A percentile compares a stretch with the other conserved stretches of the same genome.
phyloP scores from a whole-genome alignment of 495 filamentous ascomycete genomes.

The Podospora pseudopauciseta region DNA sequence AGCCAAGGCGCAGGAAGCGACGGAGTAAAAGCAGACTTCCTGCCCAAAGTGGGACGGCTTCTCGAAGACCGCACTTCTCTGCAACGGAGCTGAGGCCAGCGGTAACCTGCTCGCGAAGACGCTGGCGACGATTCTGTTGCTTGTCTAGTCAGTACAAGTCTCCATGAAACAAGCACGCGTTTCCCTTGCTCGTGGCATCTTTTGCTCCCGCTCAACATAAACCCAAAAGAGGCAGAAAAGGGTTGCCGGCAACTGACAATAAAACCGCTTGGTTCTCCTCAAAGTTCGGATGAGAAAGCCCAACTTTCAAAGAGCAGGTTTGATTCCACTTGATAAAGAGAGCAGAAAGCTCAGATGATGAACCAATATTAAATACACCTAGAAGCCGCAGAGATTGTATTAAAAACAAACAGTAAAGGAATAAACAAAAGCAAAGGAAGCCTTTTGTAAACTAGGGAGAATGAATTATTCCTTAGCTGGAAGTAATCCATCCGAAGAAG shows the following conservation, averaged over 20 bases:
- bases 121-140: neutral
- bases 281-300: neutral
- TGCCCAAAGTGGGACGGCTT: too few species aligned
- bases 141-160: neutral
- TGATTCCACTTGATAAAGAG: too few species aligned
- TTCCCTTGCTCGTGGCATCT: too few species aligned
- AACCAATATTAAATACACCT: too few species aligned
- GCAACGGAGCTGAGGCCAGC: neutral
- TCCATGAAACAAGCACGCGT: too few species aligned
- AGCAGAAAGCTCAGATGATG: neutral
- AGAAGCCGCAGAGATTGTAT: too few species aligned
- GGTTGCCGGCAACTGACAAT: neutral
- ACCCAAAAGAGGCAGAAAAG: neutral
- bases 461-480: too few species aligned
- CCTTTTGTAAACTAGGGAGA: too few species aligned
- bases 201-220: neutral
- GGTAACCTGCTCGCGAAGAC: neutral
- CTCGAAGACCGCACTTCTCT: neutral
- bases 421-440: too few species aligned
- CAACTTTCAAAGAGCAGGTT: neutral
- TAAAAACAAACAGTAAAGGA: too few species aligned
- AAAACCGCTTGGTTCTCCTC: neutral
- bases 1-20: neutral
- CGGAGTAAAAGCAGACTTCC: neutral
- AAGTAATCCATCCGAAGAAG: too few species aligned